Conservation (phyloP, 768 basidiomycete genomes). For the Gelatoporia subvermispora region DNA sequence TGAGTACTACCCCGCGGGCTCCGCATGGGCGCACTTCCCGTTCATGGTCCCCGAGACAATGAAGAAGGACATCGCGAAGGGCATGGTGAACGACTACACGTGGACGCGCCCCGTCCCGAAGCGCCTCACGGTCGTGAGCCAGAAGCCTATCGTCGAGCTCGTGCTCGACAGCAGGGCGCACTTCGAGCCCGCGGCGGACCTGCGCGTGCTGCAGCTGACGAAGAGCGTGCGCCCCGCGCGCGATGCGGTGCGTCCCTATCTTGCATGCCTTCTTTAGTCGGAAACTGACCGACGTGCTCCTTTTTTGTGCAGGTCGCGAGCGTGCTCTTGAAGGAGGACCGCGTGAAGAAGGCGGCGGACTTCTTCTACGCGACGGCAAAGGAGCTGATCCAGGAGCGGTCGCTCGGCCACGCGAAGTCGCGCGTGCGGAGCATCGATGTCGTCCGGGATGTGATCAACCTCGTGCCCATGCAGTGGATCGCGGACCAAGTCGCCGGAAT, state of each 20-base stretch:
- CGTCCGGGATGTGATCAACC: slow-evolving; percentile 44
- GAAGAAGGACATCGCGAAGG: slow-evolving; percentile 34
- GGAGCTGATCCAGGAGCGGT: slow-evolving; percentile 11
- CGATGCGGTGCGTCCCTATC: not conserved
- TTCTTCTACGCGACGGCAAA: slow-evolving; percentile 25
- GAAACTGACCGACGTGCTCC: not conserved
- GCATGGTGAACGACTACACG: slow-evolving; percentile 38
- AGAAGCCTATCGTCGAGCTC: slow-evolving; percentile 1
- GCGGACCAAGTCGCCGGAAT: slow-evolving; percentile 39
- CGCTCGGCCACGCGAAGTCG: slow-evolving; percentile 9
- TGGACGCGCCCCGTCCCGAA: slow-evolving; percentile 47
- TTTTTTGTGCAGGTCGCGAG: slow-evolving; percentile 2
- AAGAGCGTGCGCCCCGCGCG: slow-evolving; percentile 5
- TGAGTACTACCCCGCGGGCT: slow-evolving; percentile 57
- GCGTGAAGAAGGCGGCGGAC: slow-evolving; percentile 14
- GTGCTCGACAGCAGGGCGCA: slow-evolving; percentile 1
- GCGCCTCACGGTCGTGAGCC: slow-evolving; percentile 2
- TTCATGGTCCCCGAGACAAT: slow-evolving; percentile 60
- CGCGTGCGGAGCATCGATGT: slow-evolving; percentile 40
- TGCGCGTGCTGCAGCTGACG: slow-evolving; percentile 1
- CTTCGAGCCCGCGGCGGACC: slow-evolving; percentile 6
- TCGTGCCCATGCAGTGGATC: slow-evolving; percentile 36
- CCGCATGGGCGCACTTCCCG: slow-evolving; percentile 76
- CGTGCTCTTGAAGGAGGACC: slow-evolving; percentile 11
- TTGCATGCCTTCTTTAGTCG: not conserved